These are phyloP conservation scores for Ceratobasidium sp. DNA, from an alignment of 1,284 basidiomycete genomes.

Conservation along the genomic window DNA sequence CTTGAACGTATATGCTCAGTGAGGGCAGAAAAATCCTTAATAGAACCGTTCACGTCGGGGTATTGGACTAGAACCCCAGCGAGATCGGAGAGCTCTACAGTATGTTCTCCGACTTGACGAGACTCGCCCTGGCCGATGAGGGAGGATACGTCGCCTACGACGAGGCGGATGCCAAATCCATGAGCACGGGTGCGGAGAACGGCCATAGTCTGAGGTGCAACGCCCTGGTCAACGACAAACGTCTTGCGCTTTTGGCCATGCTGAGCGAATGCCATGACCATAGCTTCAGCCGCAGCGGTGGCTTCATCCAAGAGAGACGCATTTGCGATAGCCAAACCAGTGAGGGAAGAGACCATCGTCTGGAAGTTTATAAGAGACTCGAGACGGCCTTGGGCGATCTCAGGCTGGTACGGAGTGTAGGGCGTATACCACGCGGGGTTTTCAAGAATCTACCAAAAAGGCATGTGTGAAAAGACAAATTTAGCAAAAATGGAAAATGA, in stretches of 20 bases:
- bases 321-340: slow-evolving; percentile 94
- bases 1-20: slow-evolving; percentile 69
- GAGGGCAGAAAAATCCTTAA: slow-evolving; percentile 82
- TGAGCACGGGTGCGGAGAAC: slow-evolving; percentile 90
- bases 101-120: slow-evolving; percentile 68
- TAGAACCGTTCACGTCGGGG: slow-evolving; percentile 90
- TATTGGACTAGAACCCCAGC: slow-evolving; percentile 94
- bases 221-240: slow-evolving; percentile 87
- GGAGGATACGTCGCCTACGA: slow-evolving; percentile 71
- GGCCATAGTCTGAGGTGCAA: slow-evolving; percentile 88
- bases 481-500: slow-evolving; percentile 23
- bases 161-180: slow-evolving; percentile 88
- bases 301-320: slow-evolving; percentile 93
- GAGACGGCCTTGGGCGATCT: slow-evolving; percentile 94
- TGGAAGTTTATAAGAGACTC: slow-evolving; percentile 98
- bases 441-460: slow-evolving; percentile 80
- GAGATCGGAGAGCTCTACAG: slow-evolving; percentile 70
- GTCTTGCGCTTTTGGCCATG: slow-evolving; percentile 81
- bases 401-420: slow-evolving; percentile 95
- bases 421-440: slow-evolving; percentile 99
- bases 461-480: slow-evolving; percentile 14
- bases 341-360: slow-evolving; percentile 96
- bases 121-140: slow-evolving; percentile 73
- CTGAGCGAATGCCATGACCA: slow-evolving; percentile 85
- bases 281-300: slow-evolving; percentile 93